These are phyloP conservation scores for Xerocomellus intermedius DNA, from an alignment of 768 basidiomycete genomes.

Conservation along the genomic window DNA sequence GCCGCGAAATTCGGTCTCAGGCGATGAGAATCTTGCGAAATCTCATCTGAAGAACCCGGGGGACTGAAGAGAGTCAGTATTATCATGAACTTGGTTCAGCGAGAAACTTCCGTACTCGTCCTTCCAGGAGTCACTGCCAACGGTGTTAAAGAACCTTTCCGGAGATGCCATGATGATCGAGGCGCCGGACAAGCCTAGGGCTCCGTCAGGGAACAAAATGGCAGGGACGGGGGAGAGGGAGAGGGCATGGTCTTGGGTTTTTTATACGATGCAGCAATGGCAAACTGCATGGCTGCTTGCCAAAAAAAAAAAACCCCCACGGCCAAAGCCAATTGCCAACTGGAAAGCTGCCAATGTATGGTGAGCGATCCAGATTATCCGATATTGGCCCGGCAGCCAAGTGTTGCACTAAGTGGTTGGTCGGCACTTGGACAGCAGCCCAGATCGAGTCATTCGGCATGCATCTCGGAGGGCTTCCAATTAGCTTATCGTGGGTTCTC, in stretches of 20 bases:
- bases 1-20: neutral
- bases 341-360: neutral
- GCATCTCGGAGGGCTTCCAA: neutral
- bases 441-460: neutral
- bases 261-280: neutral
- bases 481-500: too few relatives aligned
- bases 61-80: neutral
- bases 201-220: accelerated
- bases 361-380: neutral
- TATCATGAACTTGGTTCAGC: neutral
- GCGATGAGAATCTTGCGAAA: too few relatives aligned
- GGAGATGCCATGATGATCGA: neutral
- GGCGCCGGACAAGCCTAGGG: too few relatives aligned
- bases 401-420: too few relatives aligned
- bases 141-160: neutral
- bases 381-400: neutral
- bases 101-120: neutral
- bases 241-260: too few relatives aligned
- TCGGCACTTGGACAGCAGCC: too few relatives aligned
- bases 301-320: neutral
- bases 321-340: neutral
- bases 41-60: too few relatives aligned
- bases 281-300: neutral
- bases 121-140: too few relatives aligned
- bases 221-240: too few relatives aligned